Base-by-base conservation (phyloP, 495 filamentous ascomycete genomes). In the Pyrenula aspistea region DNA sequence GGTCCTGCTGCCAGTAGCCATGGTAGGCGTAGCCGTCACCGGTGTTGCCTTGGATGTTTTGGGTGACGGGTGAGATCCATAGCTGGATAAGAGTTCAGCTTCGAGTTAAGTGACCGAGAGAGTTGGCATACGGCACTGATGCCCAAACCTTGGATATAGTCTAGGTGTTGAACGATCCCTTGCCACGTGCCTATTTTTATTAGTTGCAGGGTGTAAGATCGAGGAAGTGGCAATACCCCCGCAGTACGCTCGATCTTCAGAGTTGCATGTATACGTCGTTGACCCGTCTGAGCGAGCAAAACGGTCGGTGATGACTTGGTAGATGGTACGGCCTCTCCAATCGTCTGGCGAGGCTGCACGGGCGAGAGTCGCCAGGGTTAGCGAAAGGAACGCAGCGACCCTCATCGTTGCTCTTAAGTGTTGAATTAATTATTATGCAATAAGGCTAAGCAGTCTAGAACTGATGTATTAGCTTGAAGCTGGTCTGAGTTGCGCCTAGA, bases 21-120 rank as follows among this genome's bases (percentile, higher is more conserved):
- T 90, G 86, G 60, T 86, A 91, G 2, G 82, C 76, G 10, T 66
- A 62, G 20, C 83, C 82, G 56, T 83, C 76, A 0, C 61, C 55
- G 11, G 76, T 80, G 11, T 72, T 67, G 2, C 71, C 69, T 2
- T 74, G 65, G 15, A 89, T 62, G 56, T 89, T 80, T 47, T 73
- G 68, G 19, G 85, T 86, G 12, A 92, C 73, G 0, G 87, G 89
- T 0, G 85, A 86, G 55, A 91, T 93, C 88, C 88, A 92, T 51
- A 91, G 77, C 31, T 42, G 15, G 15, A 4, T 15, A 42, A 15
- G n/a, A n/a, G 15, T 42, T 42, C 15, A 42, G 31, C 31, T 42
- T 15, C 8, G 15, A 8, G 15, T 8, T 15, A 42, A 42, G 31
- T 8, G 8, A 8, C 31, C 15, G 15, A 15, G 31, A 42, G 31